These are phyloP conservation scores for Recurvomyces mirabilis DNA, from an alignment of 495 filamentous ascomycete species.

Conservation along the genomic window DNA sequence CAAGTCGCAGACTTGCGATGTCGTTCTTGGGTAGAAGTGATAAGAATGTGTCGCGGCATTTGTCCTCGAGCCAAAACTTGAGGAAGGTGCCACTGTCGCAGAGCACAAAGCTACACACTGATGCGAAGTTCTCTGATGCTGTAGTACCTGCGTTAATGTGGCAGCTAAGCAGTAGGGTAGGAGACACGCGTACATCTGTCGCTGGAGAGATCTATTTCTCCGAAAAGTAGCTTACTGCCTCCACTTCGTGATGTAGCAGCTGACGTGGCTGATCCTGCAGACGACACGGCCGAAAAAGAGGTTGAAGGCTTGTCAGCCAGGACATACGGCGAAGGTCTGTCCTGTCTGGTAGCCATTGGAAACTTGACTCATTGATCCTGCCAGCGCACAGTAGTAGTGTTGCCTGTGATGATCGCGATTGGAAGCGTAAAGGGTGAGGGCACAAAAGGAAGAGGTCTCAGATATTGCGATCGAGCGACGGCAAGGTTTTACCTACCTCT, in stretches of 20 bases:
- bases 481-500: constrained; percentile 2
- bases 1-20: constrained; percentile 38
- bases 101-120: constrained; percentile 31
- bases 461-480: constrained; percentile 3
- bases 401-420: constrained; percentile 10
- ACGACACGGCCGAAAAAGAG: constrained; percentile 16
- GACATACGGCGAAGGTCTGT: constrained; percentile 4
- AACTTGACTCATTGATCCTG: constrained; percentile 9
- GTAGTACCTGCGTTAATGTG: background rate
- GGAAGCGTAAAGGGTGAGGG: constrained; percentile 3
- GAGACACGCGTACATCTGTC: constrained; percentile 13
- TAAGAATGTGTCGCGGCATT: constrained; percentile 35
- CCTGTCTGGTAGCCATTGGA: constrained; percentile 12
- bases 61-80: constrained; percentile 40
- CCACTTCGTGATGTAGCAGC: constrained; percentile 16
- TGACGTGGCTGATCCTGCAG: constrained; percentile 19
- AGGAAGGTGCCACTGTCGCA: constrained; percentile 35
- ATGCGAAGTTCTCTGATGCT: constrained; percentile 21
- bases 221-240: constrained; percentile 30
- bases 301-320: constrained; percentile 19
- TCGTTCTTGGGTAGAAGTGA: constrained; percentile 33
- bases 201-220: constrained; percentile 30
- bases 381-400: background rate
- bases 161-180: background rate
- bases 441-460: background rate